A percentile compares a stretch with the other conserved stretches of the same genome.
Evolutionary conservation across 768 basidiomycete genomes (phyloP).

Genomic region (Boletus huronensis): DNA sequence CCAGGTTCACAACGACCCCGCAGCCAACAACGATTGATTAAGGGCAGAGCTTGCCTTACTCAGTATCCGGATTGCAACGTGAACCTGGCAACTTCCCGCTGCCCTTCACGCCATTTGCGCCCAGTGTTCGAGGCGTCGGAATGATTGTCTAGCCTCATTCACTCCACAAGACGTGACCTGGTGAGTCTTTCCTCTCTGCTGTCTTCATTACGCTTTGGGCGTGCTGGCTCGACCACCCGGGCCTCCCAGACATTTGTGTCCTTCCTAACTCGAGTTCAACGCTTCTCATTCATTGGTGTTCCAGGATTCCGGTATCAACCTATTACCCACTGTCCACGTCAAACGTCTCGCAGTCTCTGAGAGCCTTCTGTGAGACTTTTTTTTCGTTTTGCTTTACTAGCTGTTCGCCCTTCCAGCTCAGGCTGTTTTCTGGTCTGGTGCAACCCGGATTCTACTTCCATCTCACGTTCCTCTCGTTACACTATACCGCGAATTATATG

Average conservation of each 20-base stretch:
- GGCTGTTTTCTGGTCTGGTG: slow-evolving; percentile 3
- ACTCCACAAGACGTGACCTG: slow-evolving; percentile 8
- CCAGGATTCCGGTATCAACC: neutral
- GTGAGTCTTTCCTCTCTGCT: slow-evolving; percentile 13
- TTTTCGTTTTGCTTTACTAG: slow-evolving; percentile 1
- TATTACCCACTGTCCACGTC: neutral
- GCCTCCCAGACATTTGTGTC: neutral
- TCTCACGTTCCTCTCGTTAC: slow-evolving; percentile 7
- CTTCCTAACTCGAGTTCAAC: neutral
- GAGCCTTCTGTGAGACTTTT: slow-evolving; percentile 4
- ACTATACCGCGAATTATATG: slow-evolving; percentile 17
- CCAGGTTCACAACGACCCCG: slow-evolving; percentile 1
- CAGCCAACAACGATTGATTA: slow-evolving; percentile 9
- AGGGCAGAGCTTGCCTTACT: slow-evolving; percentile 18
- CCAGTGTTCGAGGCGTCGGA: slow-evolving; percentile 1
- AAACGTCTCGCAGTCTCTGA: neutral
- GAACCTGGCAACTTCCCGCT: slow-evolving; percentile 11
- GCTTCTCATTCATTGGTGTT: neutral
- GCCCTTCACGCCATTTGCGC: slow-evolving; percentile 21
- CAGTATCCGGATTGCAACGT: slow-evolving; percentile 13
- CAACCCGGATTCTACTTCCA: slow-evolving; percentile 1
- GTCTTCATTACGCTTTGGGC: neutral
- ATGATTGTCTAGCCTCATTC: slow-evolving; percentile 24
- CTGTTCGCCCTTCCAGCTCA: slow-evolving; percentile 1
- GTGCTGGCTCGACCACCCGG: neutral